Evolutionary conservation across 176 grass and related monocot genomes (phyloP).

Genomic region (Raddia guianensis): DNA sequence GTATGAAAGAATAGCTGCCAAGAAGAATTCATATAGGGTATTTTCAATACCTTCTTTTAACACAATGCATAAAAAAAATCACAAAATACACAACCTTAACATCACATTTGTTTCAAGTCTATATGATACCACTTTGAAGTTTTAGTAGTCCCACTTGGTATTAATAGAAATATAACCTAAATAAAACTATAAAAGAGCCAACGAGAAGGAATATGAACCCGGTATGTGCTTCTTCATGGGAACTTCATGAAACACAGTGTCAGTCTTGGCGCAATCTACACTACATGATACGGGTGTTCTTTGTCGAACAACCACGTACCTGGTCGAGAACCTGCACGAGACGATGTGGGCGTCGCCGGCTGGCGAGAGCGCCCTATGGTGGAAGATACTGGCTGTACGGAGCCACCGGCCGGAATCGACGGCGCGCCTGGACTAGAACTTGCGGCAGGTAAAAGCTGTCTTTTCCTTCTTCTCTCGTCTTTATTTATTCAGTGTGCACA

Average conservation of each 20-base stretch:
- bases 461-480: too few relatives aligned
- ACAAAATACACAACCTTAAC: neutral
- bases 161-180: neutral
- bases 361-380: too few relatives aligned
- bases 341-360: too few relatives aligned
- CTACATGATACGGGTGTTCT: too few relatives aligned
- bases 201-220: neutral
- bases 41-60: neutral
- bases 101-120: neutral
- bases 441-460: too few relatives aligned
- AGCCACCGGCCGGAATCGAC: too few relatives aligned
- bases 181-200: neutral
- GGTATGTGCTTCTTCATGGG: neutral
- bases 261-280: constrained; percentile 11
- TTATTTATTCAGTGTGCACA: too few relatives aligned
- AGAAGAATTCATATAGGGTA: neutral
- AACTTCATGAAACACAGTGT: neutral
- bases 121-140: neutral
- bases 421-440: too few relatives aligned
- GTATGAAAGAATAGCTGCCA: neutral
- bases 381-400: too few relatives aligned
- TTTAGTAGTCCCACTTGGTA: neutral
- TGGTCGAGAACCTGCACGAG: too few relatives aligned
- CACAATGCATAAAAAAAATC: neutral
- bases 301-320: too few relatives aligned